Percentiles rank a stretch among this genome's conserved stretches.
Conservation (phyloP, 2,329 filamentous ascomycete genomes). For the Nemania sp. region DNA sequence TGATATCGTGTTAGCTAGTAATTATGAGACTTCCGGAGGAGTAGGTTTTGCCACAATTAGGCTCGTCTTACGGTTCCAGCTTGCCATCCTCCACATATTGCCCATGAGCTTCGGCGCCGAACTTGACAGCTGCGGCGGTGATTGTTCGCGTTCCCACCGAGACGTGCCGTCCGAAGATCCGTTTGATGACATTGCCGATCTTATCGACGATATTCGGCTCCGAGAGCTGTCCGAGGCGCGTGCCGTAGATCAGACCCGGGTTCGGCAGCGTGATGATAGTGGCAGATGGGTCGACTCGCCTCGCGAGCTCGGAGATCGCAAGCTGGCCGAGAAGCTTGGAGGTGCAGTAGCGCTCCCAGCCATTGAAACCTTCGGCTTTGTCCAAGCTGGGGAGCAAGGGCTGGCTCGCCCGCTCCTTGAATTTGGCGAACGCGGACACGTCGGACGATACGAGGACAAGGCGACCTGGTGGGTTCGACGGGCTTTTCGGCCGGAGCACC, state of each 20-base stretch:
- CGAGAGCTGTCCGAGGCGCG: constrained; percentile 4
- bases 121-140: constrained; percentile 8
- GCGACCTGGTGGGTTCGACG: not conserved
- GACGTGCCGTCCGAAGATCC: constrained; percentile 9
- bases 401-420: constrained; percentile 15
- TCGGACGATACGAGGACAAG: constrained; percentile 35
- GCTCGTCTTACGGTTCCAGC: constrained; percentile 18
- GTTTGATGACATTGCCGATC: constrained; percentile 4
- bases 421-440: constrained; percentile 25
- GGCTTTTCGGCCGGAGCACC: constrained; percentile 43
- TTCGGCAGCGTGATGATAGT: constrained; percentile 14
- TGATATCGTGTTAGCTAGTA: not conserved
- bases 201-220: constrained; percentile 1
- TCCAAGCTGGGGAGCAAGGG: constrained; percentile 11
- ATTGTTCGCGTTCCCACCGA: constrained; percentile 13
- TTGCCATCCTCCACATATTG: constrained; percentile 19
- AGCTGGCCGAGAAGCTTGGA: constrained; percentile 26
- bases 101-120: constrained; percentile 13
- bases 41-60: not conserved
- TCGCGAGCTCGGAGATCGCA: constrained; percentile 34
- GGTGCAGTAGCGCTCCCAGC: constrained; percentile 23
- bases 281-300: constrained; percentile 27
- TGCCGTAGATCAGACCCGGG: constrained; percentile 17
- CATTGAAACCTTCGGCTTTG: constrained; percentile 2
- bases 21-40: too few relatives aligned